Conservation (phyloP, 306 rosid genomes). For the Vigna trinervia region DNA sequence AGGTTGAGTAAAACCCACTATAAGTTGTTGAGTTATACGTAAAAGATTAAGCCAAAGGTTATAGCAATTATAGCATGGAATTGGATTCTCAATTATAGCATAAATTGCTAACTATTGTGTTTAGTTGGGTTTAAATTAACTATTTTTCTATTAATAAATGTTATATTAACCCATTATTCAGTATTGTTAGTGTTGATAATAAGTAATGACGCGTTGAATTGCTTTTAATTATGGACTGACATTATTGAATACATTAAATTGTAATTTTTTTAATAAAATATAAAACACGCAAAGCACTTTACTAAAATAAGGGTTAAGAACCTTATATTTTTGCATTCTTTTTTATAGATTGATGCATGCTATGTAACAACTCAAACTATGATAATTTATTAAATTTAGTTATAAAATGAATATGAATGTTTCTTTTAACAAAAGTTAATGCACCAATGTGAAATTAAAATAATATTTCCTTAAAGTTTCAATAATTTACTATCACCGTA, state of each 20-base stretch:
- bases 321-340: no score
- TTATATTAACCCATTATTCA: neutral
- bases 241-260: neutral
- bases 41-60: neutral
- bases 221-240: neutral
- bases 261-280: neutral
- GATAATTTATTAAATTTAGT: no score
- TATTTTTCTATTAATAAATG: neutral
- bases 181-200: neutral
- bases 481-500: no score
- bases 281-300: neutral
- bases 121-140: neutral
- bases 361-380: no score
- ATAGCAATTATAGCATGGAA: neutral
- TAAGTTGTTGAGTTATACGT: neutral
- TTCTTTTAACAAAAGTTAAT: no score
- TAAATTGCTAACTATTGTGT: neutral
- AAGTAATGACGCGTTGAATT: no score
- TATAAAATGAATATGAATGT: no score
- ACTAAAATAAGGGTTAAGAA: neutral
- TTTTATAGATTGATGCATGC: no score
- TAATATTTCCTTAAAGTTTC: no score
- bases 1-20: slow-evolving; percentile 41
- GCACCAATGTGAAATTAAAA: no score
- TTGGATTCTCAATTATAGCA: neutral